A percentile compares a stretch with the other conserved stretches of the same genome.
Conservation (phyloP, 768 basidiomycete genomes). For the Hebeloma cylindrosporum region DNA sequence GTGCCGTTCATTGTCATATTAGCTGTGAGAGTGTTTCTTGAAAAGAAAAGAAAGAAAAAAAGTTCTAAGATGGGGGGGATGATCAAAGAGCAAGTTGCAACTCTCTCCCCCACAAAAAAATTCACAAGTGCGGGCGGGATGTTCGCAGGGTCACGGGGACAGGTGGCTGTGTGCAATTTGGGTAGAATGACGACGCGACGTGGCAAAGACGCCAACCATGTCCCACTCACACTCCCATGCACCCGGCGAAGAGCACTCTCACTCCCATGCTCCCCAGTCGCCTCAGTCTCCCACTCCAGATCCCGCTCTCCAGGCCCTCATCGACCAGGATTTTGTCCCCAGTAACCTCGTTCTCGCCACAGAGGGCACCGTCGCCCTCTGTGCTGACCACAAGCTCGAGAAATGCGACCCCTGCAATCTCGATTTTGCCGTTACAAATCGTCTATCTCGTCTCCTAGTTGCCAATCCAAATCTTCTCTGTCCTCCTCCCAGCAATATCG, state of each 20-base stretch:
- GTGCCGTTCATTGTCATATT: constrained; percentile 88
- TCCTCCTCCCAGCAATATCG: constrained; percentile 78
- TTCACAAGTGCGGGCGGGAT: constrained; percentile 12
- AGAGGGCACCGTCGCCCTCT: constrained; percentile 57
- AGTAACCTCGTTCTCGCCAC: constrained; percentile 55
- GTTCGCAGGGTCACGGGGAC: constrained; percentile 23
- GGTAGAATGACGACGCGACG: constrained; percentile 17
- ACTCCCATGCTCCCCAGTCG: constrained; percentile 46
- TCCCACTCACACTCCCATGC: constrained; percentile 66
- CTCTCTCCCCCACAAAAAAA: constrained; percentile 21
- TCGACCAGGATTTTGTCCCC: constrained; percentile 69
- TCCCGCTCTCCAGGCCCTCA: constrained; percentile 70
- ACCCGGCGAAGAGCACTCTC: constrained; percentile 53
- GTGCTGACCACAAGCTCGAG: constrained; percentile 65
- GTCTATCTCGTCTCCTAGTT: constrained; percentile 68
- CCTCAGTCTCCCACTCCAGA: constrained; percentile 58
- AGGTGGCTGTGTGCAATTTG: constrained; percentile 15
- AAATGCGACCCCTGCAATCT: constrained; percentile 72
- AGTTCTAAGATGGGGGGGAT: constrained; percentile 27
- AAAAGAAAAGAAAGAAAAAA: constrained; percentile 23
- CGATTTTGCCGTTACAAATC: constrained; percentile 77
- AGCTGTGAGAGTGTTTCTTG: constrained; percentile 29
- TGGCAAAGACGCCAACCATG: constrained; percentile 40
- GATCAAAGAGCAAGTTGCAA: constrained; percentile 31
- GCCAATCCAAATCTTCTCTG: constrained; percentile 70